Evolutionary conservation across 768 basidiomycete species (phyloP).

Genomic region (Agaricus blazei): DNA sequence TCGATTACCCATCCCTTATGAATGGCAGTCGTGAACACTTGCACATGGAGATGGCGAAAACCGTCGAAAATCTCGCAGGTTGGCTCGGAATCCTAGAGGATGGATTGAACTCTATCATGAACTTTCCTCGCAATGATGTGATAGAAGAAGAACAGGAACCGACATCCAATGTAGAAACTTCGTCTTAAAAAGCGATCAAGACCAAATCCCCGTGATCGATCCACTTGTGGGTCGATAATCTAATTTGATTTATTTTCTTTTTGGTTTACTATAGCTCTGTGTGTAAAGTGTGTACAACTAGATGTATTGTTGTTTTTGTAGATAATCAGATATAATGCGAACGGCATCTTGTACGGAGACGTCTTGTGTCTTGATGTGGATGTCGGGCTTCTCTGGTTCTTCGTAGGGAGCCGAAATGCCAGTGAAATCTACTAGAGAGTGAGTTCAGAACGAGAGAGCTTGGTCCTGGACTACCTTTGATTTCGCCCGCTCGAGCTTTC

Average conservation of each 20-base stretch:
- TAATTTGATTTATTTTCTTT: background rate
- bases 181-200: background rate
- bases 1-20: constrained; percentile 63
- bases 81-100: constrained; percentile 75
- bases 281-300: constrained; percentile 14
- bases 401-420: constrained; percentile 98
- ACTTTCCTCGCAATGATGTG: constrained; percentile 40
- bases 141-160: constrained; percentile 63
- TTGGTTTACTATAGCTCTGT: constrained; percentile 2
- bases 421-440: constrained; percentile 75
- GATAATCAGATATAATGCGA: constrained; percentile 72
- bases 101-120: constrained; percentile 66
- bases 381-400: constrained; percentile 76
- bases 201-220: background rate
- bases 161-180: constrained; percentile 14
- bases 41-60: constrained; percentile 64
- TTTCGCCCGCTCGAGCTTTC: constrained; percentile 92
- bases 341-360: constrained; percentile 76
- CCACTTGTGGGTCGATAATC: no score
- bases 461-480: constrained; percentile 60
- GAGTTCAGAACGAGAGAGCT: background rate
- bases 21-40: constrained; percentile 39
- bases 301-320: constrained; percentile 60
- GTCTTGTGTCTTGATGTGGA: constrained; percentile 88
- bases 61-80: constrained; percentile 67